Evolutionary conservation across 768 basidiomycete genomes (phyloP), one percentile per base, ranked within the genome.

Genomic region (Suillus luteus): DNA sequence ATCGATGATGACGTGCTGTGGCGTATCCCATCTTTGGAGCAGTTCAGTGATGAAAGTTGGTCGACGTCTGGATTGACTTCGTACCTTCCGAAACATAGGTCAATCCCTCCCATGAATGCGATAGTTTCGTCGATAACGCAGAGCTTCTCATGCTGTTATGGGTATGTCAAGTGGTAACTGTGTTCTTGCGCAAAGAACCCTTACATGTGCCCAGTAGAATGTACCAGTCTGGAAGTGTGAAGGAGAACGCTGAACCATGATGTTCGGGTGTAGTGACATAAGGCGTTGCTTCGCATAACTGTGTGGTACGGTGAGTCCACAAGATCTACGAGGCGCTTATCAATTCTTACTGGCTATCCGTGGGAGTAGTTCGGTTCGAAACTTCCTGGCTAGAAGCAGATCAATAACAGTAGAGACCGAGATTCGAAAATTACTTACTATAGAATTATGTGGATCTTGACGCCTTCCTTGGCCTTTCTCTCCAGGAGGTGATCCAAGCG

Each of bases 141-240:
- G 66, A 99, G 73, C 73, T 99, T 99, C 81, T 99, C 97, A 75
- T 99, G 97, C 93, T 96, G 65, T 31, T 31, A 52, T 24, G 48
- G 22, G 61, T 27, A 66, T 31, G 9, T 44, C 54, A 63, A 35
- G 54, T n/a, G 24, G 15, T 61, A 22, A 61, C 44, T 17, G 31
- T 27, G 64, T 46, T 24, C 24, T 54, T 51, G 2, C 14, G 46
- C 44, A 38, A 60, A 22, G 22, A 43, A 3, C 14, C 77, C 89
- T 69, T 71, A 96, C 95, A 78, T 99, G 97, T 33, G 96, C 96
- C 97, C 97, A 99, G 73, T 97, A 96, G 74, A 96, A 95, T 2
- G 95, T 99, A 14, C 96, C 96, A 0, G 96, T 97, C 73, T 94
- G 91, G 76, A 98, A 95, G 77, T 99, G 97, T 2, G 94, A 96